Evolutionary conservation across 352 stramenopile species (phyloP).

Genomic region (Blastocystis hominis): DNA sequence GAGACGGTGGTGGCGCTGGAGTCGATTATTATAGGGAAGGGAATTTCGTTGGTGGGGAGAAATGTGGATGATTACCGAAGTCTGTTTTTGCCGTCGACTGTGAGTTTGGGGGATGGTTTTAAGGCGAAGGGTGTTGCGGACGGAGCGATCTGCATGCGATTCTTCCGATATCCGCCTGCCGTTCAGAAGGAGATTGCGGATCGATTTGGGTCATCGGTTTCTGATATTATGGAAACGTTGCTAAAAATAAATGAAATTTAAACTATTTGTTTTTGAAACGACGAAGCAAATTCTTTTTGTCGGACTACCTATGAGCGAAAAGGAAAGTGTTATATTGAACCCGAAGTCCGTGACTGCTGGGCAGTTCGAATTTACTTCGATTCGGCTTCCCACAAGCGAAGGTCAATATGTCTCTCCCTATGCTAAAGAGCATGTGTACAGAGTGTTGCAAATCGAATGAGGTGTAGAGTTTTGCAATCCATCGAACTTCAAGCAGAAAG

Average conservation of each 20-base stretch:
- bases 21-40: slow-evolving; percentile 22
- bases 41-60: background rate
- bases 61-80: slow-evolving; percentile 37
- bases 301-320: background rate
- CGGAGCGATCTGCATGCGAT: slow-evolving; percentile 10
- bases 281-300: background rate
- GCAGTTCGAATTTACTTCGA: slow-evolving; percentile 50
- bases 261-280: background rate
- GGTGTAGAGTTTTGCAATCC: slow-evolving; percentile 13
- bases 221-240: background rate
- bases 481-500: slow-evolving; percentile 37
- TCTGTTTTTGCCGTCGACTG: background rate
- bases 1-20: background rate
- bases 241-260: background rate
- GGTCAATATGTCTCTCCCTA: background rate
- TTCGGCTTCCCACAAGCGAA: background rate
- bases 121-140: slow-evolving; percentile 5
- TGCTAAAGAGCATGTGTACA: background rate
- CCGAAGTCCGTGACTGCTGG: slow-evolving; percentile 1
- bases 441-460: too few relatives aligned
- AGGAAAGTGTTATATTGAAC: background rate
- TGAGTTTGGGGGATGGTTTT: background rate
- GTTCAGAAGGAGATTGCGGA: slow-evolving; percentile 1
- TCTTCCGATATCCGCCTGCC: background rate
- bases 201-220: background rate